A percentile compares a stretch with the other conserved stretches of the same genome.
Evolutionary conservation across 192 early-diverging fungal genomes (phyloP).

Genomic region (Linderina pennispora): DNA sequence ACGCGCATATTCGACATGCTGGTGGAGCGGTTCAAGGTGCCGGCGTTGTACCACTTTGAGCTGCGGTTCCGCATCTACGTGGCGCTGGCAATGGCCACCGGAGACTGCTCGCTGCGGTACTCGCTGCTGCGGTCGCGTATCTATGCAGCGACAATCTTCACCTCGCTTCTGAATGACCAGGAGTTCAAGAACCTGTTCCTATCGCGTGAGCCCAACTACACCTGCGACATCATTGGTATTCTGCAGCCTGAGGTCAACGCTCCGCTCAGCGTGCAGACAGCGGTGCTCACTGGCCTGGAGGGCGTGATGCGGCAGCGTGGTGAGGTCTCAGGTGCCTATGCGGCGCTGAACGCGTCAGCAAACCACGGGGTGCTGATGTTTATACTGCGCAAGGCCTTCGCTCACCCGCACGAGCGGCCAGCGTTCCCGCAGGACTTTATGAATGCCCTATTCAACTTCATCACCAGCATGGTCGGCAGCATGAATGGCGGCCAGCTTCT

Average conservation of each 20-base stretch:
- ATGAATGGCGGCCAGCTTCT: slow-evolving; percentile 85
- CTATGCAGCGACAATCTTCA: slow-evolving; percentile 71
- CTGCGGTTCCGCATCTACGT: slow-evolving; percentile 78
- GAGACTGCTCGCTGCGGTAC: slow-evolving; percentile 40
- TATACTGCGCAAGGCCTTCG: slow-evolving; percentile 67
- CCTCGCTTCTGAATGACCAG: slow-evolving; percentile 49
- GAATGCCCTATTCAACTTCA: slow-evolving; percentile 76
- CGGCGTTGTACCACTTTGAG: slow-evolving; percentile 66
- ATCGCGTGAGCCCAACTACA: slow-evolving; percentile 84
- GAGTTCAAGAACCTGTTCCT: slow-evolving; percentile 66
- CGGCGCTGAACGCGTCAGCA: slow-evolving; percentile 84
- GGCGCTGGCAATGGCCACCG: slow-evolving; percentile 52
- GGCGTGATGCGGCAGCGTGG: slow-evolving; percentile 72
- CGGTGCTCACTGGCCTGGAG: slow-evolving; percentile 76
- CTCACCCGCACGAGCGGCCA: slow-evolving; percentile 39
- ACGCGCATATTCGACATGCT: slow-evolving; percentile 51
- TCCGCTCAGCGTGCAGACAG: slow-evolving; percentile 68
- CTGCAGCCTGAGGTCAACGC: slow-evolving; percentile 65
- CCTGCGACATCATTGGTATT: slow-evolving; percentile 68
- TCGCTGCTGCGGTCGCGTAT: slow-evolving; percentile 68
- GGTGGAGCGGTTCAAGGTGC: slow-evolving; percentile 60
- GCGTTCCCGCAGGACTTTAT: slow-evolving; percentile 58
- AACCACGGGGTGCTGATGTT: slow-evolving; percentile 90
- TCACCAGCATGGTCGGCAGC: slow-evolving; percentile 71
- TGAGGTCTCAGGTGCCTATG: slow-evolving; percentile 71